phyloP scores from a whole-genome alignment of 306 rosid species.

The Quercus suber region DNA sequence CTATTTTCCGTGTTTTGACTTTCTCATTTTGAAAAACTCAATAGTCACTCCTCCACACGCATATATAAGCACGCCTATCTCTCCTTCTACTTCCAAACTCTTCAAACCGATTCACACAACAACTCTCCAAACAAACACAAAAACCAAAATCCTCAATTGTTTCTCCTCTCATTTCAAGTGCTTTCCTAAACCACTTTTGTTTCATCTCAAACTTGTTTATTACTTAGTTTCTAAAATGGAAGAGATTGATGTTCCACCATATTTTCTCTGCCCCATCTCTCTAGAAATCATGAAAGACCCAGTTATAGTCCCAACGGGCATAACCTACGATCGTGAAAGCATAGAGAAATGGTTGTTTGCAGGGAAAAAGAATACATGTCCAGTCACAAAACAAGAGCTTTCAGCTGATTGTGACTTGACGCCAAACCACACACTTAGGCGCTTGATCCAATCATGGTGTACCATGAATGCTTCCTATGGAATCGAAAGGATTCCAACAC shows the following conservation, averaged over 20 bases:
- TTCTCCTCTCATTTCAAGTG: neutral
- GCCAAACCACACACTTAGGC: slow-evolving; percentile 88
- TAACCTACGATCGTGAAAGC: slow-evolving; percentile 75
- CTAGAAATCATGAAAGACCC: slow-evolving; percentile 89
- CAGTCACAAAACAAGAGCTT: slow-evolving; percentile 61
- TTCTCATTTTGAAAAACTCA: slow-evolving; percentile 23
- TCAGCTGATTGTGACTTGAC: slow-evolving; percentile 42
- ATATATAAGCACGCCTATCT: slow-evolving; percentile 25
- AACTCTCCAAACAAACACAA: too few species aligned
- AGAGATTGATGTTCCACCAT: slow-evolving; percentile 69
- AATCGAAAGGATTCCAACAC: slow-evolving; percentile 73
- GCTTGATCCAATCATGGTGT: slow-evolving; percentile 88
- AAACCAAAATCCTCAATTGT: neutral
- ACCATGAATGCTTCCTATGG: slow-evolving; percentile 71
- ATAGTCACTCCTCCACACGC: slow-evolving; percentile 6
- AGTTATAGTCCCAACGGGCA: slow-evolving; percentile 65
- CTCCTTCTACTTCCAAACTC: neutral
- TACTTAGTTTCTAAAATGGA: slow-evolving; percentile 28
- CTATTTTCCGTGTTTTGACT: slow-evolving; percentile 50
- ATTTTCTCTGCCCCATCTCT: slow-evolving; percentile 76
- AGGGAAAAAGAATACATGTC: slow-evolving; percentile 50
- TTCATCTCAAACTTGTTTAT: neutral
- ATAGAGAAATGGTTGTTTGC: slow-evolving; percentile 83
- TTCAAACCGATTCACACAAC: slow-evolving; percentile 28
- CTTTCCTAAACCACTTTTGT: neutral